phyloP scores from a whole-genome alignment of 495 filamentous ascomycete species.

The Annulohypoxylon maeteangense region DNA sequence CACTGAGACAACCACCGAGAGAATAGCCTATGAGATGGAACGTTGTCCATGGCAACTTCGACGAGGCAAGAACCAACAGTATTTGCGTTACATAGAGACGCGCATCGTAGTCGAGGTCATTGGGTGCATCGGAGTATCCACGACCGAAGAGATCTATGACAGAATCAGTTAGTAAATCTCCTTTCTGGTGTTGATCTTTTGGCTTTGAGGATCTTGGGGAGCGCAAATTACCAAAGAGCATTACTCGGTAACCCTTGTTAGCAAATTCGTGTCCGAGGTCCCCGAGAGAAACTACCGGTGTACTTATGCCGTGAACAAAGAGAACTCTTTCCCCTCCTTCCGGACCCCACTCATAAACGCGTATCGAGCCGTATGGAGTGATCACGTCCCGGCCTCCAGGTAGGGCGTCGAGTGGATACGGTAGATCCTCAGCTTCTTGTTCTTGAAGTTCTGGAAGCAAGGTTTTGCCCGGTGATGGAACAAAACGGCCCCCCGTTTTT shows the following conservation, averaged over 20 bases:
- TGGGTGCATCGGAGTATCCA: slow-evolving; percentile 78
- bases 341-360: slow-evolving; percentile 82
- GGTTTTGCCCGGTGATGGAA: slow-evolving; percentile 48
- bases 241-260: slow-evolving; percentile 72
- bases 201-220: neutral
- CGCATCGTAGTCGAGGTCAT: slow-evolving; percentile 73
- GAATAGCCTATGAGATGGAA: slow-evolving; percentile 86
- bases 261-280: slow-evolving; percentile 70
- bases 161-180: slow-evolving; percentile 5
- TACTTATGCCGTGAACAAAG: slow-evolving; percentile 80
- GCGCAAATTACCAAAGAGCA: slow-evolving; percentile 70
- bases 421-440: slow-evolving; percentile 60
- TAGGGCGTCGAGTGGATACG: slow-evolving; percentile 78
- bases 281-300: slow-evolving; percentile 70
- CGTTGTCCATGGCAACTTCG: slow-evolving; percentile 72
- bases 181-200: neutral
- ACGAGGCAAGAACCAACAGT: slow-evolving; percentile 75
- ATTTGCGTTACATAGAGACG: slow-evolving; percentile 81
- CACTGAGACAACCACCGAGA: slow-evolving; percentile 81
- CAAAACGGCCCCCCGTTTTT: slow-evolving; percentile 40
- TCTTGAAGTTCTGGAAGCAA: slow-evolving; percentile 27
- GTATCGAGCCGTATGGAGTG: slow-evolving; percentile 75
- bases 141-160: slow-evolving; percentile 75
- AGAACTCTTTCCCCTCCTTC: slow-evolving; percentile 73
- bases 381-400: slow-evolving; percentile 76